Conservation (phyloP, 75 land plant genomes). For the Cupressus sempervirens region DNA sequence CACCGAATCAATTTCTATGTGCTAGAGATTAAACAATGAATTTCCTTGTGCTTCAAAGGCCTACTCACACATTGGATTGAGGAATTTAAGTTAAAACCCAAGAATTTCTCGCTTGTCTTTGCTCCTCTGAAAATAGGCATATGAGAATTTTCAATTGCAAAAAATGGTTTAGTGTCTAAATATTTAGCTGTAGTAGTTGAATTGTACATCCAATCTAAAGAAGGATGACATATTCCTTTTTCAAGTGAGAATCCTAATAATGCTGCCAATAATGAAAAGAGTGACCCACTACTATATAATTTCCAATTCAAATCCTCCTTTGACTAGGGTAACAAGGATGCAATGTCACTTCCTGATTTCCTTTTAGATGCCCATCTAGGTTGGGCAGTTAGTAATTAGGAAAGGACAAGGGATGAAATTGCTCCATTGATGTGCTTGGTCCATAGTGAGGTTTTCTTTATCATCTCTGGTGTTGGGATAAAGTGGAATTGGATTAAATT, state of each 20-base stretch:
- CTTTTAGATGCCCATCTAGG: background rate
- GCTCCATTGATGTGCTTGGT: background rate
- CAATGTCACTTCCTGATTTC: background rate
- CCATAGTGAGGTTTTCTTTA: background rate
- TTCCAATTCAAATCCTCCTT: background rate
- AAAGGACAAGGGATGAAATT: background rate
- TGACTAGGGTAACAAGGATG: background rate
- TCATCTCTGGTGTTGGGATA: background rate
- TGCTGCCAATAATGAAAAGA: background rate
- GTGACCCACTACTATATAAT: background rate
- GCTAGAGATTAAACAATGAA: background rate
- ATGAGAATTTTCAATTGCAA: background rate
- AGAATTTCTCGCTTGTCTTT: background rate
- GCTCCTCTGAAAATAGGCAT: background rate
- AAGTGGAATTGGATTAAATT: background rate
- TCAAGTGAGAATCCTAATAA: conserved; percentile 11
- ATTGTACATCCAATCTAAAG: background rate
- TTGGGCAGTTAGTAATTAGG: background rate
- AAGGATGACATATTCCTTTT: background rate
- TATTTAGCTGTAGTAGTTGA: background rate
- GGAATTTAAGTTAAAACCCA: background rate
- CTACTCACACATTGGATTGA: background rate
- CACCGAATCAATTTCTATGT: background rate
- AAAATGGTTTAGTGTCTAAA: background rate
- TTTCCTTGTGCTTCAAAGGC: background rate